Conservation (phyloP, 768 basidiomycete species). For the Lactarius sp. region DNA sequence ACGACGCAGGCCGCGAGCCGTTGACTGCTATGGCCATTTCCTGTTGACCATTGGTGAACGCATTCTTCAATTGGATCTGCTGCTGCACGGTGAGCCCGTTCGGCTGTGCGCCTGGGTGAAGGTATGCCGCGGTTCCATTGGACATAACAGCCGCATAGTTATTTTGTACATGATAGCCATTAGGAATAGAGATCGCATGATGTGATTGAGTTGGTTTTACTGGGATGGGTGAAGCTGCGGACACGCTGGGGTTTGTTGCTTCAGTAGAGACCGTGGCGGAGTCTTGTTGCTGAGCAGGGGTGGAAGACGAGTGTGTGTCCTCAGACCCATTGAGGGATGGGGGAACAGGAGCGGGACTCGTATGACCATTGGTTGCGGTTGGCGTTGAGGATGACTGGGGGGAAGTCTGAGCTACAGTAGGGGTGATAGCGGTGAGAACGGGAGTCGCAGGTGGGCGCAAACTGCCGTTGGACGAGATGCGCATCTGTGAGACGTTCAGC, state of each 20-base stretch:
- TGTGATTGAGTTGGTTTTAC: constrained; percentile 48
- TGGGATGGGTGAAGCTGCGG: constrained; percentile 38
- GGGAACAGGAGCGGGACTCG: constrained; percentile 9
- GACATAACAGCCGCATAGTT: constrained; percentile 43
- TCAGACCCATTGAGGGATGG: constrained; percentile 24
- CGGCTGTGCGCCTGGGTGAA: constrained; percentile 34
- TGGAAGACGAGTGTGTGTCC: constrained; percentile 22
- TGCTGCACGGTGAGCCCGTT: constrained; percentile 50
- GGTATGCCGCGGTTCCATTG: constrained; percentile 31
- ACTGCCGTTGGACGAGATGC: constrained; percentile 55
- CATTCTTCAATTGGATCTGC: constrained; percentile 57
- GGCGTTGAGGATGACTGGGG: constrained; percentile 23
- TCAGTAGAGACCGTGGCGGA: constrained; percentile 6
- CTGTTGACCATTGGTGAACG: constrained; percentile 37
- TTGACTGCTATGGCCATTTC: constrained; percentile 28
- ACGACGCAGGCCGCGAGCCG: constrained; percentile 32
- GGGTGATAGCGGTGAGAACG: constrained; percentile 33
- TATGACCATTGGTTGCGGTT: constrained; percentile 15
- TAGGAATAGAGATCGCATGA: constrained; percentile 33
- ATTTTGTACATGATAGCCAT: constrained; percentile 37
- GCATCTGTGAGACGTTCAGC: constrained; percentile 48
- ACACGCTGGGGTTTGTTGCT: constrained; percentile 4
- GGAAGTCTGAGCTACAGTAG: constrained; percentile 30
- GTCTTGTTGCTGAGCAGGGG: constrained; percentile 19
- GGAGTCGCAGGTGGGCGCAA: constrained; percentile 46